A percentile compares a stretch with the other conserved stretches of the same genome.
These are phyloP conservation scores for Isatis tinctoria DNA, from an alignment of 345 rosid genomes.

Conservation along the genomic window DNA sequence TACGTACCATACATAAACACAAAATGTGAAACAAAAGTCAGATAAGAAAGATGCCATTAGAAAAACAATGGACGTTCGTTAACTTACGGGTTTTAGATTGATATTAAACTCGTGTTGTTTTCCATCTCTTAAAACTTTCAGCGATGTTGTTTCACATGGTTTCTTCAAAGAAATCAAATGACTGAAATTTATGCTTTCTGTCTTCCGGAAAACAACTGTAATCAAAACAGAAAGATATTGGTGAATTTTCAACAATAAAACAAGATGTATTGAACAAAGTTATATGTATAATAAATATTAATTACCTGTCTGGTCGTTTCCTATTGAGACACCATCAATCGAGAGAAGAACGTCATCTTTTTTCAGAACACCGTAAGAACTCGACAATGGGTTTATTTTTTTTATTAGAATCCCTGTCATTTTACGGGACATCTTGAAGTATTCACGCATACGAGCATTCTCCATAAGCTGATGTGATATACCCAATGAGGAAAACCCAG, in stretches of 20 bases:
- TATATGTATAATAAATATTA: background rate
- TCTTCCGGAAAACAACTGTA: constrained; percentile 59
- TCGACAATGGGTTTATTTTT: constrained; percentile 57
- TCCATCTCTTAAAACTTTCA: constrained; percentile 57
- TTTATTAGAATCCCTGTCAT: constrained; percentile 67
- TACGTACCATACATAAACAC: background rate
- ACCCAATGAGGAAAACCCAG: constrained; percentile 63
- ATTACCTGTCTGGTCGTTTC: constrained; percentile 77
- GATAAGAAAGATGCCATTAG: too few relatives aligned
- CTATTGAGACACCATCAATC: constrained; percentile 64
- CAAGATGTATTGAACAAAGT: background rate
- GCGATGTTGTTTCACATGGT: constrained; percentile 48
- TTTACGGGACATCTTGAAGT: constrained; percentile 47
- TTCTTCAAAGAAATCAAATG: too few relatives aligned
- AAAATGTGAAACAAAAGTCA: background rate
- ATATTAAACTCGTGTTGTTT: constrained; percentile 45
- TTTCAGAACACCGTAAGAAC: constrained; percentile 43
- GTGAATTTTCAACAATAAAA: background rate
- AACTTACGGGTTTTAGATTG: constrained; percentile 52
- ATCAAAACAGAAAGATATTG: background rate
- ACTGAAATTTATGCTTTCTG: too few relatives aligned
- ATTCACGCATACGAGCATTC: constrained; percentile 51
- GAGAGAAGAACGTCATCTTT: constrained; percentile 64
- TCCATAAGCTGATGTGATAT: constrained; percentile 58
- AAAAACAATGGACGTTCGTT: background rate